These are phyloP conservation scores for Trametes versicolor DNA, from an alignment of 1,284 basidiomycete species.

Conservation along the genomic window DNA sequence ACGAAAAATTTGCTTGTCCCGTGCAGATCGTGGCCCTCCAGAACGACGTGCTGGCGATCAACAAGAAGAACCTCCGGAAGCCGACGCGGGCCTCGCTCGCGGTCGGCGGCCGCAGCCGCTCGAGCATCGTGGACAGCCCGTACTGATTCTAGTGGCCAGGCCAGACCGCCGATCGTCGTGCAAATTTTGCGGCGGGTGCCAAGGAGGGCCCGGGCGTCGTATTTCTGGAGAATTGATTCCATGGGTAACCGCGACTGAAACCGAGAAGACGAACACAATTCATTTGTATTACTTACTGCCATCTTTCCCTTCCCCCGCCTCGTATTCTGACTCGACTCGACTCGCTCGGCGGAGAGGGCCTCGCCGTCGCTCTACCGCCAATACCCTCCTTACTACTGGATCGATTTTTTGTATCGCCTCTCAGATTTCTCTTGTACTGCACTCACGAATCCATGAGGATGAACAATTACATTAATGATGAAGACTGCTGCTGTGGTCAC, in stretches of 20 bases:
- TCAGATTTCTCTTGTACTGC: not conserved
- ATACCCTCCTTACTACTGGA: constrained; percentile 1
- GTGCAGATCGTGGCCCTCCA: constrained; percentile 90
- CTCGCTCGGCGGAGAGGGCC: not conserved
- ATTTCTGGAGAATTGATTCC: constrained; percentile 8
- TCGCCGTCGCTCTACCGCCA: not conserved
- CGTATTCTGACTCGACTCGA: constrained; percentile 10
- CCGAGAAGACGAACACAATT: constrained; percentile 18
- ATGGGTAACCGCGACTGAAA: constrained; percentile 8
- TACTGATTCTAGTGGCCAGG: constrained; percentile 51
- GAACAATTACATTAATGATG: constrained; percentile 26
- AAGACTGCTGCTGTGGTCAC: constrained; percentile 14
- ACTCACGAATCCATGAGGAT: constrained; percentile 2
- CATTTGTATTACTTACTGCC: constrained; percentile 24
- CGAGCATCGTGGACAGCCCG: constrained; percentile 76
- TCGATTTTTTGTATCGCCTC: not conserved
- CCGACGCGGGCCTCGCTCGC: constrained; percentile 86
- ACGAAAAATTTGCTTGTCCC: constrained; percentile 4
- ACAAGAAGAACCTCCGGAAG: constrained; percentile 91
- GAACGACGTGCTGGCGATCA: constrained; percentile 93
- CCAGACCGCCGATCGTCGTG: not conserved
- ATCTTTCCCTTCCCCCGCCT: constrained; percentile 2
- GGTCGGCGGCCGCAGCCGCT: constrained; percentile 57
- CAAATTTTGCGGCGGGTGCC: not conserved
- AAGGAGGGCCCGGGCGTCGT: not conserved